Evolutionary conservation across 2,329 filamentous ascomycete species (phyloP), one percentile per base, ranked within the genome.

Genomic region (Colletotrichum zoysiae): DNA sequence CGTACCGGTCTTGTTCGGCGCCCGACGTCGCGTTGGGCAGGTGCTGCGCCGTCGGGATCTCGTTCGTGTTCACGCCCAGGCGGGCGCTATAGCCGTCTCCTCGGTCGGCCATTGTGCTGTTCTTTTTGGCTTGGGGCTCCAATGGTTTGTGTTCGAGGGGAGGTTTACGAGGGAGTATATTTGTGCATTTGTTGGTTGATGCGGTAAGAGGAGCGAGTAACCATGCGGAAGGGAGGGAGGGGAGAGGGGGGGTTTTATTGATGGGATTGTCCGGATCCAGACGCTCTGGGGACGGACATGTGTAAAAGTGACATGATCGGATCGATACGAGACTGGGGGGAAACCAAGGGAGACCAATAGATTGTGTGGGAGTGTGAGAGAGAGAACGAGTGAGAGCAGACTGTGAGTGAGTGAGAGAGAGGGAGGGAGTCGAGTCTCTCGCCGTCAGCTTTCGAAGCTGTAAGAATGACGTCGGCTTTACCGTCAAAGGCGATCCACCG

Each of bases 1-100:
- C 71, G 18, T 71, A 75, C 30, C 75, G 75, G 23, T 76, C 75
- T 58, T 75, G 73, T 51, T 74, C 75, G n/a, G 72, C 72, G 5
- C 69, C 72, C 30, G 72, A 73, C 4, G 70, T 33, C 26, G 61
- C 50, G 20, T 56, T 56, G 40, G 72, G 72, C 44, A 69, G 16
- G 63, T 64, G 70, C 30, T 74, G 56, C 60, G 71, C 2, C 26
- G 59, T 30, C 30, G 59, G 69, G 16, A 71, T 48, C 48, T 71
- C 67, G 59, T 71, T 66, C 8, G 68, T 59, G 30, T 71, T 71
- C 3, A 71, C 71, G 20, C 71, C 67, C 46, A 76, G 70, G 33
- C 71, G 75, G 42, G 56, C 55, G 44, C 55, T 64, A 18, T 74
- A 76, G 56, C 75, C 74, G 20, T 76, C 75, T 70, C 75, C 75